Conservation (phyloP, 768 basidiomycete species). For the Jaapia argillacea region DNA sequence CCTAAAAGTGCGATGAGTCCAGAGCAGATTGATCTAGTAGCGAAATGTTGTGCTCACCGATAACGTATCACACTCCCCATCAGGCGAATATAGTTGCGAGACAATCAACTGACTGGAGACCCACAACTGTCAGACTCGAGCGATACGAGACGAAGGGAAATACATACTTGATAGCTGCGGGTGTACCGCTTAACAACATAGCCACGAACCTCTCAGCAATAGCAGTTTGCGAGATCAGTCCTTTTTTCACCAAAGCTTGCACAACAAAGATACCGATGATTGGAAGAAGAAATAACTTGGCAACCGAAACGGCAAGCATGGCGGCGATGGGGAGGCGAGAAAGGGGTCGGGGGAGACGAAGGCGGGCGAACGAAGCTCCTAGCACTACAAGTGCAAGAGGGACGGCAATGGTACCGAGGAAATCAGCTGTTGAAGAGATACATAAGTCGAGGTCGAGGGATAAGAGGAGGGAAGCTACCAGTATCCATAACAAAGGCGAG, state of each 20-base stretch:
- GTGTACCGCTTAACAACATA: conserved; percentile 38
- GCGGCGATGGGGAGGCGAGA: conserved; percentile 27
- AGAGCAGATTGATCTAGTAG: not conserved
- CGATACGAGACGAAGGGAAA: not conserved
- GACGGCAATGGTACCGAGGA: conserved; percentile 21
- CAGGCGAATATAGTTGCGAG: conserved; percentile 33
- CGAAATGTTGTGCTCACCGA: conserved; percentile 16
- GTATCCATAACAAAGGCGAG: conserved; percentile 30
- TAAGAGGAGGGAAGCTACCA: conserved; percentile 7
- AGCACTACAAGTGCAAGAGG: conserved; percentile 24
- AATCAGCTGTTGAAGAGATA: conserved; percentile 9
- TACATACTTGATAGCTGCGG: conserved; percentile 28
- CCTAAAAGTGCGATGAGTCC: conserved; percentile 11
- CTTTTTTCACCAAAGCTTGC: conserved; percentile 2
- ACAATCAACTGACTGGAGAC: conserved; percentile 30
- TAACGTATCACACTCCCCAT: conserved; percentile 33
- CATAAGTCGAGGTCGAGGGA: not conserved
- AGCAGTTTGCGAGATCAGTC: conserved; percentile 24
- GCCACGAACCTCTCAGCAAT: conserved; percentile 32
- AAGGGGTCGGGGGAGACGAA: conserved; percentile 23
- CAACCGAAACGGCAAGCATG: conserved; percentile 23
- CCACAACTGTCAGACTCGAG: not conserved
- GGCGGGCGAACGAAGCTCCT: conserved; percentile 31
- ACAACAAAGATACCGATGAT: conserved; percentile 23
- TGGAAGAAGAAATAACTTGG: conserved; percentile 32